Conservation (phyloP, 1,284 basidiomycete genomes). For the Leccinum fallax region DNA sequence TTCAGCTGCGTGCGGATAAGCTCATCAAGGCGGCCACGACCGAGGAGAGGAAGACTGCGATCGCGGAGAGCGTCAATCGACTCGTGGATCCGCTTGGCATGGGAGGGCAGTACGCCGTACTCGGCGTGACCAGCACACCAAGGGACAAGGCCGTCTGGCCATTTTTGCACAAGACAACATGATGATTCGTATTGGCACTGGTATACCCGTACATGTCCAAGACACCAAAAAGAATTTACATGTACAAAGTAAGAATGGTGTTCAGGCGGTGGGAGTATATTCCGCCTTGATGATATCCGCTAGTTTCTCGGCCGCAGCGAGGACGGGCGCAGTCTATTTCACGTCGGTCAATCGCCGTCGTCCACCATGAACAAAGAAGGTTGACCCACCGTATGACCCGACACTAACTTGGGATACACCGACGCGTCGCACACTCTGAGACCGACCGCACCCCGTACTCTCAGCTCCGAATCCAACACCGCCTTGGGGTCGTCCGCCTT, state of each 20-base stretch:
- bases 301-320: constrained; percentile 65
- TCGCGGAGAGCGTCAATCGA: constrained; percentile 52
- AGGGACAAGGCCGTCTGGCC: constrained; percentile 29
- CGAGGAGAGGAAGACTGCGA: constrained; percentile 50
- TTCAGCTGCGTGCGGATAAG: constrained; percentile 60
- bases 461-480: constrained; percentile 52
- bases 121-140: constrained; percentile 48
- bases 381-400: constrained; percentile 61
- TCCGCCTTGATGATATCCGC: constrained; percentile 58
- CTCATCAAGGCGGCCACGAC: constrained; percentile 50
- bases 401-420: constrained; percentile 57
- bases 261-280: constrained; percentile 1
- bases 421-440: constrained; percentile 64
- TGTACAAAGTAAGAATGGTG: not conserved
- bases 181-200: not conserved
- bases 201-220: not conserved
- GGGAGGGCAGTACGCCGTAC: constrained; percentile 66
- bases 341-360: not conserved
- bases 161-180: constrained; percentile 18
- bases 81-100: constrained; percentile 65
- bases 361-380: not conserved
- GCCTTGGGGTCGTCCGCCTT: constrained; percentile 36
- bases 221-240: not conserved
- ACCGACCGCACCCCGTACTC: constrained; percentile 48
- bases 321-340: constrained; percentile 55